phyloP scores from a whole-genome alignment of 148 eudicot species.

The Cornus florida region DNA sequence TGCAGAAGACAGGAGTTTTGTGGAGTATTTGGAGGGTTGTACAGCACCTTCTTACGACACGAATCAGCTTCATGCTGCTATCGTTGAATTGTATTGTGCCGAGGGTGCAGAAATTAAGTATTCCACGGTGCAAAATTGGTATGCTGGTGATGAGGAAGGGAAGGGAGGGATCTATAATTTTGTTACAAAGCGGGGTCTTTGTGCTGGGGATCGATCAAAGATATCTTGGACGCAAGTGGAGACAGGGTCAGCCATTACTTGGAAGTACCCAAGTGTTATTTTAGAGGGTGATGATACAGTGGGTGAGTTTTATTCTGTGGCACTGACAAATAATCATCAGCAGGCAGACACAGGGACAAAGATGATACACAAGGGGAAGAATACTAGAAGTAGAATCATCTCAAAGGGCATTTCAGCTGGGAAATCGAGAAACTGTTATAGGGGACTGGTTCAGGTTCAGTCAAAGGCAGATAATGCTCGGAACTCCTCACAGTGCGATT shows the following conservation, averaged over 20 bases:
- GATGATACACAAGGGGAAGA: conserved; percentile 97
- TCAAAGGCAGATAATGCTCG: conserved; percentile 78
- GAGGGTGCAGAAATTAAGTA: conserved; percentile 80
- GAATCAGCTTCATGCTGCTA: conserved; percentile 91
- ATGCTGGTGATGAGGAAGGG: conserved; percentile 90
- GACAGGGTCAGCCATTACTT: conserved; percentile 96
- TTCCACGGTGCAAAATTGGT: conserved; percentile 95
- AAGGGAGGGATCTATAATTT: conserved; percentile 85
- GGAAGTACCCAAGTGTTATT: conserved; percentile 96
- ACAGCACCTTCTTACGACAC: conserved; percentile 88
- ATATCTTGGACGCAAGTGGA: conserved; percentile 98
- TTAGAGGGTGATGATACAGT: conserved; percentile 90
- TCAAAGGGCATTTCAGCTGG: conserved; percentile 98
- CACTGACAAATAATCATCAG: conserved; percentile 85
- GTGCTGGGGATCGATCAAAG: conserved; percentile 77
- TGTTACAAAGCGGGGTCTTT: conserved; percentile 94
- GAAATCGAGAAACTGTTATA: conserved; percentile 72
- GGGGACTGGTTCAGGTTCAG: conserved; percentile 90
- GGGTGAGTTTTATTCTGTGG: conserved; percentile 96
- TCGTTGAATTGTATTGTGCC: conserved; percentile 79
- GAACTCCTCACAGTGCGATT: conserved; percentile 94
- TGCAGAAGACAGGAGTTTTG: conserved; percentile 88
- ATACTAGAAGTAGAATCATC: conserved; percentile 83
- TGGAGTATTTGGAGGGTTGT: conserved; percentile 96
- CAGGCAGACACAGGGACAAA: conserved; percentile 96